A percentile compares a stretch with the other conserved stretches of the same genome.
These are phyloP conservation scores for Euphorbia corollata DNA, from an alignment of 441 rosid species.

Conservation along the genomic window DNA sequence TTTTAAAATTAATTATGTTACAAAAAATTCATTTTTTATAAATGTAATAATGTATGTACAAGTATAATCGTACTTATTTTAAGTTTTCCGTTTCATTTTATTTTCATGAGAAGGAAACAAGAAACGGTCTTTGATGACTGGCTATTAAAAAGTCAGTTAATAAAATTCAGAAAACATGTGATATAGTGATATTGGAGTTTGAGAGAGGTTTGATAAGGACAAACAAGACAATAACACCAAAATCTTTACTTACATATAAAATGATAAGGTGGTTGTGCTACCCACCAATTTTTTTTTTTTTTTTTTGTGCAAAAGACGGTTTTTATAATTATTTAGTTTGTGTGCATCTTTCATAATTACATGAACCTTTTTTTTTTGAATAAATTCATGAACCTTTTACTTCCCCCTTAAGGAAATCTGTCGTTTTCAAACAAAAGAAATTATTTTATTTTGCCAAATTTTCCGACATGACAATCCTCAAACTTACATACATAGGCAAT, in stretches of 20 bases:
- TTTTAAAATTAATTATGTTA: too few relatives aligned
- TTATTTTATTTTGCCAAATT: too few relatives aligned
- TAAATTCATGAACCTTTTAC: neutral
- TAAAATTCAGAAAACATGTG: conserved; percentile 6
- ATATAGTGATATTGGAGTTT: neutral
- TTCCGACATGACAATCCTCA: too few relatives aligned
- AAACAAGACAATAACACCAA: neutral
- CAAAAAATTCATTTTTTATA: too few relatives aligned
- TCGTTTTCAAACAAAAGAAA: neutral
- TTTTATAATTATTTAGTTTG: too few relatives aligned
- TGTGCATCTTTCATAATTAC: too few relatives aligned
- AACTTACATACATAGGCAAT: too few relatives aligned
- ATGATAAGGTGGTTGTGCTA: neutral
- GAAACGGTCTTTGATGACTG: neutral
- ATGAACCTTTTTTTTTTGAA: too few relatives aligned
- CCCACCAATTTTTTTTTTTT: too few relatives aligned
- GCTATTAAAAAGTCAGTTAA: neutral
- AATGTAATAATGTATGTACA: too few relatives aligned
- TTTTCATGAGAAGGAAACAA: neutral
- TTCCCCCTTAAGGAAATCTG: neutral
- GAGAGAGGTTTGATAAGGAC: neutral
- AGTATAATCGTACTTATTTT: too few relatives aligned
- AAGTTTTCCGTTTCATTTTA: neutral
- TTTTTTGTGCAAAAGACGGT: neutral
- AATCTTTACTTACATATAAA: too few relatives aligned